Percentiles rank a stretch among this genome's conserved stretches.
phyloP scores from a whole-genome alignment of 2,329 filamentous ascomycete species.

The Apiospora phragmitis region DNA sequence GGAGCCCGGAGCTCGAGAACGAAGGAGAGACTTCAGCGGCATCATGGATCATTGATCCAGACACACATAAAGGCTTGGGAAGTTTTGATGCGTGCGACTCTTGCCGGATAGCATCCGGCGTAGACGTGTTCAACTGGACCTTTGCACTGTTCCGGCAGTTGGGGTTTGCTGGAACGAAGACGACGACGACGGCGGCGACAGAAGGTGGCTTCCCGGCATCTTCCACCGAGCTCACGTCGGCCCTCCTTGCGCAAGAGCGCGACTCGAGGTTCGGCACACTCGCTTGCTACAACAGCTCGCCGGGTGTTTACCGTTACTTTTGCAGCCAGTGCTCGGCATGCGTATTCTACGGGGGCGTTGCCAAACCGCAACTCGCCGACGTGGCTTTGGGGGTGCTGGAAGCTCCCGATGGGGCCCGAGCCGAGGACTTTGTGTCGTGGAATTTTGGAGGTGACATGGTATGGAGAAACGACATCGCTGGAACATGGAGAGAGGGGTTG shows the following conservation, averaged over 20 bases:
- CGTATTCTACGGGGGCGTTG: constrained; percentile 45
- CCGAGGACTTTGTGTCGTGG: constrained; percentile 46
- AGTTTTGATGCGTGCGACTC: constrained; percentile 48
- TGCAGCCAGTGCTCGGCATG: constrained; percentile 48
- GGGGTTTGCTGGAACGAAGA: constrained; percentile 25
- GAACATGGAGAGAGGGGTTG: constrained; percentile 42
- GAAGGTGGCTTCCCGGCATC: constrained; percentile 30
- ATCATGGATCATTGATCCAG: constrained; percentile 45
- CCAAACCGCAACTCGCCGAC: constrained; percentile 40
- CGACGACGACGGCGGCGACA: not conserved
- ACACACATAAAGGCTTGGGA: constrained; percentile 39
- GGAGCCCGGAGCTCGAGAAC: constrained; percentile 28
- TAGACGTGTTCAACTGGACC: constrained; percentile 47
- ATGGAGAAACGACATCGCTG: constrained; percentile 35
- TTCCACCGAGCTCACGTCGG: constrained; percentile 33
- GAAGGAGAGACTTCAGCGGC: constrained; percentile 29
- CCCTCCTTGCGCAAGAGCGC: constrained; percentile 28
- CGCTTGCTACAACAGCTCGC: constrained; percentile 42
- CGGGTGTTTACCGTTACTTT: constrained; percentile 47
- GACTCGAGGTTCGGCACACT: constrained; percentile 44
- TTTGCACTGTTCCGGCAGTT: constrained; percentile 42
- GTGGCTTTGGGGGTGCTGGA: constrained; percentile 46
- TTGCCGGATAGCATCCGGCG: constrained; percentile 43
- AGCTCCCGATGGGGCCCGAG: constrained; percentile 45
- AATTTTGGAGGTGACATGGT: constrained; percentile 34